Evolutionary conservation across 495 filamentous ascomycete species (phyloP).

Genomic region (Lasiosphaeria hispida): DNA sequence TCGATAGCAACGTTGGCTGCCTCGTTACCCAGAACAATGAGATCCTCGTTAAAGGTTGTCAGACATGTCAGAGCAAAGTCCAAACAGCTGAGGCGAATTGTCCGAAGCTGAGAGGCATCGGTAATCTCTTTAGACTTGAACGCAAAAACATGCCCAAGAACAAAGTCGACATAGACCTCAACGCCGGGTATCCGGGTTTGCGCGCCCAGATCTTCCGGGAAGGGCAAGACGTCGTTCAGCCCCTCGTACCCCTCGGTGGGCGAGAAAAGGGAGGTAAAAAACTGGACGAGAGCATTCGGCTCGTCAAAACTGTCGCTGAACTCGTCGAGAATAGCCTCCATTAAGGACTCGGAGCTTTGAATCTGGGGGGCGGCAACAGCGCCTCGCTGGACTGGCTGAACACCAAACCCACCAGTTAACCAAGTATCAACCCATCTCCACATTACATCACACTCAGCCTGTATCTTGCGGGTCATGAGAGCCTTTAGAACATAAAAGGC

Average conservation of each 20-base stretch:
- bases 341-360: constrained; percentile 43
- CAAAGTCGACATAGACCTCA: constrained; percentile 88
- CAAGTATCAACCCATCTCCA: constrained; percentile 73
- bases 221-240: constrained; percentile 74
- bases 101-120: constrained; percentile 60
- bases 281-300: constrained; percentile 72
- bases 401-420: constrained; percentile 56
- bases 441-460: constrained; percentile 57
- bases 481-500: constrained; percentile 68
- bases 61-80: constrained; percentile 74
- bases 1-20: constrained; percentile 67
- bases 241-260: constrained; percentile 56
- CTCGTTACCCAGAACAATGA: constrained; percentile 76
- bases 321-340: constrained; percentile 54
- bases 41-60: constrained; percentile 83
- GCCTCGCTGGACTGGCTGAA: constrained; percentile 34
- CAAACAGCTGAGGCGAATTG: constrained; percentile 74
- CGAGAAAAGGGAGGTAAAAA: constrained; percentile 65
- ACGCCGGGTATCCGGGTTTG: constrained; percentile 79
- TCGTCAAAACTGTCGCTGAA: constrained; percentile 74
- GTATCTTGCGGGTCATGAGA: constrained; percentile 63
- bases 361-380: constrained; percentile 33
- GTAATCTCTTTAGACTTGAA: constrained; percentile 57
- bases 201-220: constrained; percentile 83
- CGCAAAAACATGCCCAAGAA: constrained; percentile 70